Base-by-base conservation (phyloP, 2,329 filamentous ascomycete genomes). In the Fusarium acutatum region DNA sequence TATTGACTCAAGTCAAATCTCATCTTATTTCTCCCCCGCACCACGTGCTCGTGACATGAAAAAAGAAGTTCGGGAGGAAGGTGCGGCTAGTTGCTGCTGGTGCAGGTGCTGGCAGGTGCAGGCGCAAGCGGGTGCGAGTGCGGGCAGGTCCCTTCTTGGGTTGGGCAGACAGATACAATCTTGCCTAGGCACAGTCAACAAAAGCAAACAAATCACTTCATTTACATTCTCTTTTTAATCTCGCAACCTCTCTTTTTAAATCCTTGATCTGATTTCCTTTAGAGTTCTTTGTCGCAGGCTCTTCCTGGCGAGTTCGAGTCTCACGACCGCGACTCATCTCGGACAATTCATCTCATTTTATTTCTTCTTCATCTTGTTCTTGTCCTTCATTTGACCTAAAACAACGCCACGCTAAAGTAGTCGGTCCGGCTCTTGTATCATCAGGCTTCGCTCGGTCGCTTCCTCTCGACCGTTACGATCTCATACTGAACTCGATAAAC, bases 31-130 rank as follows among this genome's bases (percentile, higher is more conserved):
- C 40, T 68, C 69, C 71, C 71, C 71, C 71, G 59, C 71, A 74
- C 67, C 71, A 74, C 60, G 44, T 69, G 71, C 71, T 74, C 71
- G 71, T 74, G 64, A 74, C 67, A 60, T 30, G 61, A 64, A 71
- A 34, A 71, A 73, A 53, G 44, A 64, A 46, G 49, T 28, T 43
- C 62, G 62, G 62, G 32, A 64, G 58, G 44, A 66, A 67, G 64
- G 61, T 44, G 64, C 32, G 56, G 41, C 56, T 47, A 57, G 49
- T 26, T 28, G 22, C 44, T 40, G 44, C 41, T 26, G 38, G 32
- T 24, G 56, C 30, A 34, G 58, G 60, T n/a, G 56, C 28, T 24
- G 26, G 52, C 37, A 30, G 30, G 57, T 52, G 44, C 32, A 46
- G 17, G 52, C n/a, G 60, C 60, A 40, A 35, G 38, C 44, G 47